Evolutionary conservation across 768 basidiomycete species (phyloP).

Genomic region (Dendrothele bispora): DNA sequence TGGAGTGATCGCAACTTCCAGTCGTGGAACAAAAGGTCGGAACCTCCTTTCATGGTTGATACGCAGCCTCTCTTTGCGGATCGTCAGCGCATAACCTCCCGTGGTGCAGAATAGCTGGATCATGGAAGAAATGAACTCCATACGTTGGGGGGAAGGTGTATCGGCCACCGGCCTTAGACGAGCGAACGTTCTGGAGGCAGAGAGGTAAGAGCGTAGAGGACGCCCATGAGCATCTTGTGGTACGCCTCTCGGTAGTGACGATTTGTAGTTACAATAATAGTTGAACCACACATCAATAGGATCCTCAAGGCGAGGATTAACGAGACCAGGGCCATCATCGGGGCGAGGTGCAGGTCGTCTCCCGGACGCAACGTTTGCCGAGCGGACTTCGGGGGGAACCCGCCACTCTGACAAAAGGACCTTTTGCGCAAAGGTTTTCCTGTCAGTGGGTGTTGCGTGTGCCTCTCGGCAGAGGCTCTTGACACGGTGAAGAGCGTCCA

Average conservation of each 20-base stretch:
- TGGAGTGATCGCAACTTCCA: background rate
- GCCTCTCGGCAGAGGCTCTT: constrained; percentile 1
- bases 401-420: constrained; percentile 1
- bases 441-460: background rate
- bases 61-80: background rate
- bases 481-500: background rate
- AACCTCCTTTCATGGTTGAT: no score
- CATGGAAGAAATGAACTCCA: constrained; percentile 2
- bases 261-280: background rate
- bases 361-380: background rate
- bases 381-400: background rate
- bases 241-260: background rate
- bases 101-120: background rate
- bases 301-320: background rate
- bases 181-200: background rate
- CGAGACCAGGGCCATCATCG: background rate
- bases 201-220: background rate
- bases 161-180: background rate
- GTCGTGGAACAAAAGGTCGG: no score
- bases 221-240: background rate
- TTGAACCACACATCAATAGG: background rate
- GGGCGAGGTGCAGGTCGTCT: background rate
- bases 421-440: background rate
- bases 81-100: background rate
- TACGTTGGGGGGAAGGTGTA: background rate